Conservation (phyloP, 1,139 yeast species). For the Sugiyamaella pinicola region DNA sequence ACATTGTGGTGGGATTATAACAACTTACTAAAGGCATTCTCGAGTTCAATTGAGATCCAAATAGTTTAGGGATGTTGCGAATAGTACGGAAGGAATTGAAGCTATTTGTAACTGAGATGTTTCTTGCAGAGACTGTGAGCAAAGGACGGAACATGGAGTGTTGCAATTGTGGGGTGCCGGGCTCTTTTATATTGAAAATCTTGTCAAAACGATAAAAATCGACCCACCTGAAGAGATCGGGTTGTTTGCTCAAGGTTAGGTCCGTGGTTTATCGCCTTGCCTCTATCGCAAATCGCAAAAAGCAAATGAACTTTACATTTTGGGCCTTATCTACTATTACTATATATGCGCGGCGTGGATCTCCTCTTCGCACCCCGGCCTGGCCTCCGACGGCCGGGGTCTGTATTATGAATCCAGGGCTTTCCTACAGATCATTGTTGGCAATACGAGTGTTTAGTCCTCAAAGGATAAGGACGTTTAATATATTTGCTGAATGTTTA, state of each 20-base stretch:
- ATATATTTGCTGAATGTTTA: too few species aligned
- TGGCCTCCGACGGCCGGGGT: too few species aligned
- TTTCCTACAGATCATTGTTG: too few species aligned
- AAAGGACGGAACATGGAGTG: conserved; percentile 16
- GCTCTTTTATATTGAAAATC: background rate
- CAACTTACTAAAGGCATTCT: conserved; percentile 33
- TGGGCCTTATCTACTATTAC: too few species aligned
- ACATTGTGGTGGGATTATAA: background rate
- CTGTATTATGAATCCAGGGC: too few species aligned
- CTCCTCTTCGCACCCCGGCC: background rate
- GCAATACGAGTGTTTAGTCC: too few species aligned
- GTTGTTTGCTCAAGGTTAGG: conserved; percentile 2
- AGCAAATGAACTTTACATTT: background rate
- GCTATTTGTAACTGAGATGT: conserved; percentile 13
- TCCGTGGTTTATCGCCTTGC: background rate
- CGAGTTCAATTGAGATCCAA: conserved; percentile 9
- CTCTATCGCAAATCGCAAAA: background rate
- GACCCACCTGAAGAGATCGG: background rate
- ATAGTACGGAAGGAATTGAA: conserved; percentile 9
- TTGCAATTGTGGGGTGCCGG: background rate
- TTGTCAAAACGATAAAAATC: background rate
- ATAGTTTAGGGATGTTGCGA: conserved; percentile 14
- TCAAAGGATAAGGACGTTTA: too few species aligned
- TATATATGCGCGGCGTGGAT: too few species aligned
- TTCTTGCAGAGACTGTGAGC: conserved; percentile 11